Base-by-base conservation (phyloP, 768 basidiomycete species). In the Pleurotus giganteus region DNA sequence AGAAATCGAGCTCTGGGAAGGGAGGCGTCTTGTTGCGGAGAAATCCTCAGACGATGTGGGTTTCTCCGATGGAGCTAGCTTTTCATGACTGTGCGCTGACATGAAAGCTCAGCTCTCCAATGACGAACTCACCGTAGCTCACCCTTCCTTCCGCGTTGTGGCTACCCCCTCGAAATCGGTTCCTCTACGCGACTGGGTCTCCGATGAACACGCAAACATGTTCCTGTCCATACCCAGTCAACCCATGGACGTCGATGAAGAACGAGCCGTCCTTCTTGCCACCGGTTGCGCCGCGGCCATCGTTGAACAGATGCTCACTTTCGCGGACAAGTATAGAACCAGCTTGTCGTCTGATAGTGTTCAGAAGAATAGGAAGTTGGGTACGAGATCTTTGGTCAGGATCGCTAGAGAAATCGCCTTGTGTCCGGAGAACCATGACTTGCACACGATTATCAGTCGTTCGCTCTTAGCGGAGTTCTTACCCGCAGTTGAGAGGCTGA, bases 131-230 rank as follows among this genome's bases (percentile, higher is more conserved):
- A 77, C 77, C 4, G 66, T 79, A 19, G 71, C 76, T 0, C 83
- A 84, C 54, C 76, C 79, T 2, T 80, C 84, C 4, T 84, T 86
- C 71, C 77, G 85, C 24, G 66, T 84, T 53, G 80, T 86, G 58
- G 74, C 71, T 47, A 86, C 85, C 0, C 80, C 84, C 4, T 85
- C 84, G 34, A 85, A 82, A 61, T 84, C 84, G 1, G 65, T 81
- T 1, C 78, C 81, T n/a, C 69, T 85, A n/a, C 81, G 82, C 60
- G 84, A 86, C 61, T 88, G 85, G 85, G 74, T 88, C 24, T 73
- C 77, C 1, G 79, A 81, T 55, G 85, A 88, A 61, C 81, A 86
- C 62, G 79, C 82, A 23, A 86, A 86, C 61, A 86, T 86, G 84
- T 86, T 88, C 73, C 82, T 86, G 65, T 66, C 84, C 8, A 64